Evolutionary conservation across 495 filamentous ascomycete species (phyloP).

Genomic region (Tuber magnatum): DNA sequence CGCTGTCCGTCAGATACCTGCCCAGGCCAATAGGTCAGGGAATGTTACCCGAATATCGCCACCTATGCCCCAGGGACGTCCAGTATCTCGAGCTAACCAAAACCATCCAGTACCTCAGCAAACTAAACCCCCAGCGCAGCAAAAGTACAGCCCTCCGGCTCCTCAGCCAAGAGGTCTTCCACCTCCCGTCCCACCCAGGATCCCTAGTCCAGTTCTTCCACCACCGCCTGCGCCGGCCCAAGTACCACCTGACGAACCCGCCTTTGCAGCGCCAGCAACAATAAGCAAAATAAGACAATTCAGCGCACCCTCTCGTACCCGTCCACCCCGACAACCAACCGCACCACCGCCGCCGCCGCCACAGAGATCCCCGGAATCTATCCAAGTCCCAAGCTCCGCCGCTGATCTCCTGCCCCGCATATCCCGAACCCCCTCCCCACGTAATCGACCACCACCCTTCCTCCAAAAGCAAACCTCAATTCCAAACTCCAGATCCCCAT

Average conservation of each 20-base stretch:
- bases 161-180: background rate
- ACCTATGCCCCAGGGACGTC: background rate
- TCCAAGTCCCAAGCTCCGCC: conserved; percentile 1
- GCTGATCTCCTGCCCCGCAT: background rate
- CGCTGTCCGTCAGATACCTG: background rate
- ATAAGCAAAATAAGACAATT: background rate
- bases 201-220: background rate
- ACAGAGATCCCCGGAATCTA: background rate
- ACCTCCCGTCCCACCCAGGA: background rate
- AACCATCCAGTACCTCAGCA: background rate
- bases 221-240: background rate
- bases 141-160: conserved; percentile 4
- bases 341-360: background rate
- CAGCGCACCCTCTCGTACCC: background rate
- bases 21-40: background rate
- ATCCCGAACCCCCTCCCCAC: background rate
- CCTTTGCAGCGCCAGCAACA: background rate
- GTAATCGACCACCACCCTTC: background rate
- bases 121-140: background rate
- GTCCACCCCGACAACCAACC: background rate
- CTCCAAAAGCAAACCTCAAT: background rate
- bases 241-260: background rate
- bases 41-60: background rate
- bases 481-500: background rate
- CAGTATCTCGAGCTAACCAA: background rate